A percentile compares a stretch with the other conserved stretches of the same genome.
Conservation (phyloP, 2,329 filamentous ascomycete species). For the Parastagonospora avenae region DNA sequence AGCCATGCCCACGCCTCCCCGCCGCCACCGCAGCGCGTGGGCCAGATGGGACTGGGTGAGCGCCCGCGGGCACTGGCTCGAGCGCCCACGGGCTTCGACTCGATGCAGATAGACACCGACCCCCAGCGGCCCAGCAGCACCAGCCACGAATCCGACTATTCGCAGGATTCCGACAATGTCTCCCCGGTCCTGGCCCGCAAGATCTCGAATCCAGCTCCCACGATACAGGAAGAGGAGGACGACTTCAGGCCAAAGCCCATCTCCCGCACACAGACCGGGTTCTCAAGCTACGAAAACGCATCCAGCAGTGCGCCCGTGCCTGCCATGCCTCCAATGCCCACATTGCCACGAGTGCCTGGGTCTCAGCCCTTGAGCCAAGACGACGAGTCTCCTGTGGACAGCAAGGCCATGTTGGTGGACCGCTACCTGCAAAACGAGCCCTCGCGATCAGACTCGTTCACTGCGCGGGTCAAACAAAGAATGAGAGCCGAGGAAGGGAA, state of each 20-base stretch:
- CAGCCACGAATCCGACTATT: conserved; percentile 41
- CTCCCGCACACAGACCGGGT: conserved; percentile 64
- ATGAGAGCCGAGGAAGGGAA: conserved; percentile 60
- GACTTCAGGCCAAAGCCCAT: conserved; percentile 62
- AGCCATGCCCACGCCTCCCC: conserved; percentile 34
- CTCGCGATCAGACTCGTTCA: conserved; percentile 50
- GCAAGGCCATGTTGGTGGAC: conserved; percentile 26
- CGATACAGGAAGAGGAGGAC: conserved; percentile 44
- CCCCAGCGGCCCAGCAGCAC: conserved; percentile 31
- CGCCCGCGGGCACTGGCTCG: conserved; percentile 36
- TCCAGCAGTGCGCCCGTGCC: conserved; percentile 52
- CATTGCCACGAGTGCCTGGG: conserved; percentile 25
- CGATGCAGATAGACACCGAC: conserved; percentile 13
- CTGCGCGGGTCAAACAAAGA: conserved; percentile 53
- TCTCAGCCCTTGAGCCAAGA: conserved; percentile 20
- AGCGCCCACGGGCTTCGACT: conserved; percentile 43
- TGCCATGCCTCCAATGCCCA: conserved; percentile 39
- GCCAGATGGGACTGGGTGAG: conserved; percentile 43
- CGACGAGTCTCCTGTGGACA: conserved; percentile 34
- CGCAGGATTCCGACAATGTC: conserved; percentile 35
- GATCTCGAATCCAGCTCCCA: conserved; percentile 34
- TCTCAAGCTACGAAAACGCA: conserved; percentile 28
- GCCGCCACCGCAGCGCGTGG: conserved; percentile 34
- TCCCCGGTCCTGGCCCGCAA: conserved; percentile 31
- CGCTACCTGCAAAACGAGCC: conserved; percentile 40